Conservation (phyloP, 1,284 basidiomycete species). For the Ustilago cynodontis region DNA sequence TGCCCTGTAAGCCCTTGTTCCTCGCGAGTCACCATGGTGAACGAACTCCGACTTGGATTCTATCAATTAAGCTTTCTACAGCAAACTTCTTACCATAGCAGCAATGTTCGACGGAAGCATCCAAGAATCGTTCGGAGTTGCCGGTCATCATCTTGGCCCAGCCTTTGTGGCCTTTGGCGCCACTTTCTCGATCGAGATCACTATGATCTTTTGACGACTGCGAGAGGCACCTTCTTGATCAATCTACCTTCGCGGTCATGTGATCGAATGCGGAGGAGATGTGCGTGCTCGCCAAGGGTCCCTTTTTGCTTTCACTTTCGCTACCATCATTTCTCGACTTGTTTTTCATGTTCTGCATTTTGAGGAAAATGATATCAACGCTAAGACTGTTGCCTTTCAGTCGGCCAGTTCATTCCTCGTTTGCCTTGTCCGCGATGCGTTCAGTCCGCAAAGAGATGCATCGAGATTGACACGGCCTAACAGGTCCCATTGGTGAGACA, state of each 20-base stretch:
- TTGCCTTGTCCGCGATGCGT: not conserved
- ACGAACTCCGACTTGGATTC: not conserved
- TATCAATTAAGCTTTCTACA: not conserved
- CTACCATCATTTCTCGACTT: not conserved
- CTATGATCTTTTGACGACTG: not conserved
- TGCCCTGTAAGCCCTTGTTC: not conserved
- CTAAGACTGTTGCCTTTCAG: too few species aligned
- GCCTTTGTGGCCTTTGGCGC: slow-evolving; percentile 10
- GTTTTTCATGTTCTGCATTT: not conserved
- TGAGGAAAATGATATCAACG: not conserved
- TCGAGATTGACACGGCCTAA: too few species aligned
- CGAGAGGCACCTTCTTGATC: too few species aligned
- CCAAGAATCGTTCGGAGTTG: slow-evolving; percentile 29
- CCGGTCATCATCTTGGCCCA: slow-evolving; percentile 5
- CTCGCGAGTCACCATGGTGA: not conserved
- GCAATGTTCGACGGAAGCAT: slow-evolving; percentile 33
- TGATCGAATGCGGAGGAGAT: slow-evolving; percentile 10
- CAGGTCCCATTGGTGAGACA: slow-evolving; percentile 3
- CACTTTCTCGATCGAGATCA: slow-evolving; percentile 1
- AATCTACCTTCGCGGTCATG: slow-evolving; percentile 37
- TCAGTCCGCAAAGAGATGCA: not conserved
- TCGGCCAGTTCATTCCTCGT: too few species aligned
- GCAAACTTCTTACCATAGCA: not conserved
- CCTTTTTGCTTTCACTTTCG: slow-evolving; percentile 2
- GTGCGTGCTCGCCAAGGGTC: not conserved